A percentile compares a stretch with the other conserved stretches of the same genome.
Evolutionary conservation across 371 early-diverging fungal genomes (phyloP).

Genomic region (Apophysomyces ossiformis): DNA sequence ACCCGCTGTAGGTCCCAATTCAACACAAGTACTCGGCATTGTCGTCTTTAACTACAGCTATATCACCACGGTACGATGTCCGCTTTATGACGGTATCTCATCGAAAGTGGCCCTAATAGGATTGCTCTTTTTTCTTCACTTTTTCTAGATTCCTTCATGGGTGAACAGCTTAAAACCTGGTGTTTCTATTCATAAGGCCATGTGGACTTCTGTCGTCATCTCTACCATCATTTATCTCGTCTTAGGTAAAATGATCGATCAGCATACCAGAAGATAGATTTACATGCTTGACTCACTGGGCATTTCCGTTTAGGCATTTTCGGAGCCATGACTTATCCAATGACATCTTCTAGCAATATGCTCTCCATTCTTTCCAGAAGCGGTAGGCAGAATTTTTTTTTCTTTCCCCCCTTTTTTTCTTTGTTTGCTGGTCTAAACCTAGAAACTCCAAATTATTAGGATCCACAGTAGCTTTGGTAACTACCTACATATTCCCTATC

Average conservation of each 20-base stretch:
- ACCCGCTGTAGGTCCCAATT: conserved; percentile 51
- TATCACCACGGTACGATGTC: conserved; percentile 52
- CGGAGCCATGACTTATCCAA: conserved; percentile 62
- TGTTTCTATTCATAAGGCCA: conserved; percentile 58
- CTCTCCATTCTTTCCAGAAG: conserved; percentile 42
- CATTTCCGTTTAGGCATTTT: conserved; percentile 38
- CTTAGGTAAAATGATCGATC: conserved; percentile 31
- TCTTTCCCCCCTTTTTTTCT: not conserved
- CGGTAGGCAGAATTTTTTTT: conserved; percentile 24
- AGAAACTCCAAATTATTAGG: conserved; percentile 18
- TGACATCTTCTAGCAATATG: conserved; percentile 55
- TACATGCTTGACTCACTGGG: not conserved
- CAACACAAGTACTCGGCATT: conserved; percentile 58
- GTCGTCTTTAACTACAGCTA: conserved; percentile 68
- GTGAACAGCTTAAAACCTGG: conserved; percentile 57
- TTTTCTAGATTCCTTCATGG: conserved; percentile 59
- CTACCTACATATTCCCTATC: conserved; percentile 72
- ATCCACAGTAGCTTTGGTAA: conserved; percentile 55
- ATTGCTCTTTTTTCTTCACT: not conserved
- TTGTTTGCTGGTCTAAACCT: not conserved
- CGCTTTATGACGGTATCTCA: not conserved
- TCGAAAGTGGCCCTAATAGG: not conserved
- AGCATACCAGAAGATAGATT: not conserved
- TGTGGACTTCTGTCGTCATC: conserved; percentile 53
- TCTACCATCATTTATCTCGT: conserved; percentile 55